Evolutionary conservation across 192 early-diverging fungal species (phyloP), one percentile per base, ranked within the genome.

Genomic region (Phlyctochytrium planicorne): DNA sequence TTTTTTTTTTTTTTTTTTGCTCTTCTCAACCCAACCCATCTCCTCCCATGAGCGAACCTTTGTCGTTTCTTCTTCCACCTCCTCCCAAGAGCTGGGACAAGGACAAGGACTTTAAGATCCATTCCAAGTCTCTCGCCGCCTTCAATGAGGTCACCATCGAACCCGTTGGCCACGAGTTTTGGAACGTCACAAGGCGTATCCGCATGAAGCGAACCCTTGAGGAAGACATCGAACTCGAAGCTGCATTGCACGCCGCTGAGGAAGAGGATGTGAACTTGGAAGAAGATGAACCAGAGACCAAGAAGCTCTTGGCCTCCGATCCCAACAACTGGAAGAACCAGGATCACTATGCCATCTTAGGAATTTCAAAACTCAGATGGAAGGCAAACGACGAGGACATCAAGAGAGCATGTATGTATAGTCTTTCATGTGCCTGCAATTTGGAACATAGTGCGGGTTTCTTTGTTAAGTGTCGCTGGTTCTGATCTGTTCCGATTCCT

Each of bases 261-360:
- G 87, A 79, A 47, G 91, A 87, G 50, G 85, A 90, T 34, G 67
- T 69, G 34, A 66, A 73, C 16, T 52, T 80, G 20, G 90, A 89
- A 36, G 94, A 95, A 34, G 83, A 88, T 53, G 94, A 96, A 79
- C 86, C 85, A 62, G 94, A 94, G 74, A 80, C 87, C 73, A 78
- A 81, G 55, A 76, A 82, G 61, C 81, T 96, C 40, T 83, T 97
- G 60, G 74, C 74, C 60, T 75, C 82, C n/a, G 92, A 96, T 74
- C 97, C 97, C 52, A 86, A 90, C 74, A 90, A 95, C 56, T 97
- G 97, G 97, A 97, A 95, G 87, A 80, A 78, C 10, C 96, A 97
- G 82, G 97, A 98, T 75, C 92, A 97, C 82, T 99, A 98, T 78
- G 92, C 90, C 29, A 88, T 99, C 50, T 81, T 99, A 27, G 97